These are phyloP conservation scores for Micractinium sp. DNA, from an alignment of 139 green algal species.

Conservation along the genomic window DNA sequence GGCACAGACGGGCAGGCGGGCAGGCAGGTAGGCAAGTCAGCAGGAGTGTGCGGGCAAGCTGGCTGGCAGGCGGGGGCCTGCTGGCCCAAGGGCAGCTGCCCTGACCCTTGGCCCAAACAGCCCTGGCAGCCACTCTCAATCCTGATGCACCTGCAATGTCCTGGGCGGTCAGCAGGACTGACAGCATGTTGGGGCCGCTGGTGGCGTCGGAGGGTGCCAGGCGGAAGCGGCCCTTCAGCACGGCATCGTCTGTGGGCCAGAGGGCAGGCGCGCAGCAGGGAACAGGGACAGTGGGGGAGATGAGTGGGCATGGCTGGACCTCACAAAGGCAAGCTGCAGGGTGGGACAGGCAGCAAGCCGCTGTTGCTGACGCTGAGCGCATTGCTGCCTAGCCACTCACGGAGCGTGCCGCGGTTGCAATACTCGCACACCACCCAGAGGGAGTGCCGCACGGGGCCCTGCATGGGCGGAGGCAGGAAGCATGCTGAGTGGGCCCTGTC, in stretches of 20 bases:
- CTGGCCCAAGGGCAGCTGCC: background rate
- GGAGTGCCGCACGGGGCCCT: background rate
- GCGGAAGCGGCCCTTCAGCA: background rate
- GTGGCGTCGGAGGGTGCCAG: background rate
- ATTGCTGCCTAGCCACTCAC: background rate
- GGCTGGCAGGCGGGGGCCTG: background rate
- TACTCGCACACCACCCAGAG: background rate
- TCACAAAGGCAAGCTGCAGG: background rate
- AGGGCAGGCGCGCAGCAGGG: too few species aligned
- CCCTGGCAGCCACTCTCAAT: background rate
- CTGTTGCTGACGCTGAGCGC: background rate
- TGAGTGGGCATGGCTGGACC: background rate
- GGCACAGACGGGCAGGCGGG: too few species aligned
- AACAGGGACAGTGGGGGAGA: background rate
- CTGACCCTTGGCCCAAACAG: background rate
- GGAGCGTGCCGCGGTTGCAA: background rate
- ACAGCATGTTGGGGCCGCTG: background rate
- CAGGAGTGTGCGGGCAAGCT: too few species aligned
- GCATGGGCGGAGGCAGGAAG: background rate
- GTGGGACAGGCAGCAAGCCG: background rate
- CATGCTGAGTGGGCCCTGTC: background rate
- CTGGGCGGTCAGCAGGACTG: conserved; percentile 3
- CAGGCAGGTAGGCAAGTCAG: background rate
- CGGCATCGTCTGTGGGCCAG: background rate
- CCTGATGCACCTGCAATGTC: background rate